Evolutionary conservation across 352 stramenopile species (phyloP).

Genomic region (Aphanomyces euteiches): DNA sequence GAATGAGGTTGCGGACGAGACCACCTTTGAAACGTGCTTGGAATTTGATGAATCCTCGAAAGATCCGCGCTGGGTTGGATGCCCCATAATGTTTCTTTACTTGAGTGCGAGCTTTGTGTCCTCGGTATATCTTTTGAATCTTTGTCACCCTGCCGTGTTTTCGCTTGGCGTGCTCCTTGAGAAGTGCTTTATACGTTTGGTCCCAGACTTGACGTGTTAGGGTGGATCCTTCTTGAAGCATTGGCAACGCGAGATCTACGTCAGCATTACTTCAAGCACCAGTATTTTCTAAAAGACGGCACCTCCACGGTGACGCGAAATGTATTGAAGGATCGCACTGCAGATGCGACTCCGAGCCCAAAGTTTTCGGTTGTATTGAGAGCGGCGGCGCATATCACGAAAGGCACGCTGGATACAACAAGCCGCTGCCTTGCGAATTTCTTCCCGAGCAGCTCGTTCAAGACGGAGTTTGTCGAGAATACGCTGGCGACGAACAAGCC

Average conservation of each 20-base stretch:
- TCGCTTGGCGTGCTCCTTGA: neutral
- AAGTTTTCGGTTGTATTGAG: neutral
- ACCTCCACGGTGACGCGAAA: neutral
- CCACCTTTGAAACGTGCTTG: slow-evolving; percentile 1
- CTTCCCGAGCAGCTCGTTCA: neutral
- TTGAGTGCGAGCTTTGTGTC: slow-evolving; percentile 4
- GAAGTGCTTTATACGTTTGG: neutral
- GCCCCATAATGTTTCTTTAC: slow-evolving; percentile 2
- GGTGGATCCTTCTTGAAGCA: neutral
- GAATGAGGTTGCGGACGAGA: slow-evolving; percentile 6
- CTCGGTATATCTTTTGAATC: slow-evolving; percentile 13
- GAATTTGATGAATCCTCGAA: slow-evolving; percentile 1
- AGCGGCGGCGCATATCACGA: neutral
- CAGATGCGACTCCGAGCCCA: neutral
- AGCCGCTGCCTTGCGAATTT: neutral
- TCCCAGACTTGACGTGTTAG: neutral
- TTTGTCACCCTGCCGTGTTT: neutral
- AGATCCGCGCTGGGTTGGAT: neutral
- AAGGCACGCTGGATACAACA: neutral
- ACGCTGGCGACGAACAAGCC: slow-evolving; percentile 5
- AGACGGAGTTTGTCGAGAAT: slow-evolving; percentile 3
- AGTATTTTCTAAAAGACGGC: too few relatives aligned
- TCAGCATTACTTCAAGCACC: too few relatives aligned
- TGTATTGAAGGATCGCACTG: neutral
- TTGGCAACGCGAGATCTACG: too few relatives aligned